Evolutionary conservation across 2,329 filamentous ascomycete genomes (phyloP).

Genomic region (Colletotrichum sublineola): DNA sequence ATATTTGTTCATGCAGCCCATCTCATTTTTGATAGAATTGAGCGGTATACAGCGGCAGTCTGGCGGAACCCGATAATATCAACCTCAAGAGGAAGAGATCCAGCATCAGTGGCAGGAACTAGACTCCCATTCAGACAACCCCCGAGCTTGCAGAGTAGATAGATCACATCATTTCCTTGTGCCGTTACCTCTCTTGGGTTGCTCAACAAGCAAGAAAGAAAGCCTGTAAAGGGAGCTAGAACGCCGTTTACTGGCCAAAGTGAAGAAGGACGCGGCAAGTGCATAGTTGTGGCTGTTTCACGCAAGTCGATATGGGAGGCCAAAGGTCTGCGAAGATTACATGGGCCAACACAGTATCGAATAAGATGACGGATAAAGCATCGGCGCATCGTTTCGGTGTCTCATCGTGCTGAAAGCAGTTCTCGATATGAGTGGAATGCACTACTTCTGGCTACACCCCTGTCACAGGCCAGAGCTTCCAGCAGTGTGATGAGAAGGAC

Average conservation of each 20-base stretch:
- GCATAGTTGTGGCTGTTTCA: not conserved
- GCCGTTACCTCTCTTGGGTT: not conserved
- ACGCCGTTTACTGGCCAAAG: not conserved
- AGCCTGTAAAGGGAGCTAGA: not conserved
- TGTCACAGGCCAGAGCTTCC: not conserved
- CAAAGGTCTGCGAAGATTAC: too few species aligned
- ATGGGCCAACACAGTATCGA: not conserved
- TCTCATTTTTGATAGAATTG: not conserved
- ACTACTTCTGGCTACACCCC: not conserved
- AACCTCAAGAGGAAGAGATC: not conserved
- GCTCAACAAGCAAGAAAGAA: not conserved
- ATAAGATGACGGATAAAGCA: not conserved
- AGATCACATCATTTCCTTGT: not conserved
- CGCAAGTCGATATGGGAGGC: not conserved
- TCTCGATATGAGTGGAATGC: not conserved
- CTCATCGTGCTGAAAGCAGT: not conserved
- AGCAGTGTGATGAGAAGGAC: too few species aligned
- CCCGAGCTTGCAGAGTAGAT: not conserved
- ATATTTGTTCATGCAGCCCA: too few species aligned
- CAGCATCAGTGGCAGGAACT: not conserved
- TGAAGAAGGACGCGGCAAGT: not conserved
- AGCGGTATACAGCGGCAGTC: not conserved
- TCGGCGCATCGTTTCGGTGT: not conserved
- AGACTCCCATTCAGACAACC: not conserved
- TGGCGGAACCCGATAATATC: not conserved